phyloP scores from a whole-genome alignment of 129 eudicot species.

The Lactuca saligna region DNA sequence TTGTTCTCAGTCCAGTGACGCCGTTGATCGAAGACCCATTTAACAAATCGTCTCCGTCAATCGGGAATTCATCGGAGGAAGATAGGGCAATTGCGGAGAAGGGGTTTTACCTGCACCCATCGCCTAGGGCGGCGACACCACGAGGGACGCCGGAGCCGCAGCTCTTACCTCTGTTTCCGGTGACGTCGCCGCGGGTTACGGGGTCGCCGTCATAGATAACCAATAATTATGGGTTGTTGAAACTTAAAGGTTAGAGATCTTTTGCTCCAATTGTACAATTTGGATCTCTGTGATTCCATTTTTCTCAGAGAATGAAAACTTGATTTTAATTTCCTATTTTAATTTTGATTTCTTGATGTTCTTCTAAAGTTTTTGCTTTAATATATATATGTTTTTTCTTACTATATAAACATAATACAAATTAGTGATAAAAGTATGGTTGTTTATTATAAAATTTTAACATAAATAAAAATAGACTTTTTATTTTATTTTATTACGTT shows the following conservation, averaged over 20 bases:
- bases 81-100: slow-evolving; percentile 79
- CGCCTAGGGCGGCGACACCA: slow-evolving; percentile 56
- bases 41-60: slow-evolving; percentile 46
- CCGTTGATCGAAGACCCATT: slow-evolving; percentile 56
- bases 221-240: slow-evolving; percentile 14
- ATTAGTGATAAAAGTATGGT: neutral
- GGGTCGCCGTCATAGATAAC: slow-evolving; percentile 47
- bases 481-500: too few species aligned
- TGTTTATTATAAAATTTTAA: neutral
- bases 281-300: slow-evolving; percentile 27
- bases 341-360: neutral
- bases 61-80: slow-evolving; percentile 64
- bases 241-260: slow-evolving; percentile 32
- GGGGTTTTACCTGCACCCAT: slow-evolving; percentile 79
- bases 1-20: slow-evolving; percentile 81
- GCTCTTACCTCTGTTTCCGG: slow-evolving; percentile 78
- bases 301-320: slow-evolving; percentile 4
- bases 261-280: slow-evolving; percentile 49
- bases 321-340: slow-evolving; percentile 11
- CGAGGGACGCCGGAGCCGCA: slow-evolving; percentile 59
- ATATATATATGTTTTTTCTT: neutral
- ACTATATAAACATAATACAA: neutral
- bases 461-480: too few species aligned
- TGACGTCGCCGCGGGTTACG: slow-evolving; percentile 65
- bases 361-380: neutral